Base-by-base conservation (phyloP, 352 stramenopile species). In the Phytophthora aleatoria region DNA sequence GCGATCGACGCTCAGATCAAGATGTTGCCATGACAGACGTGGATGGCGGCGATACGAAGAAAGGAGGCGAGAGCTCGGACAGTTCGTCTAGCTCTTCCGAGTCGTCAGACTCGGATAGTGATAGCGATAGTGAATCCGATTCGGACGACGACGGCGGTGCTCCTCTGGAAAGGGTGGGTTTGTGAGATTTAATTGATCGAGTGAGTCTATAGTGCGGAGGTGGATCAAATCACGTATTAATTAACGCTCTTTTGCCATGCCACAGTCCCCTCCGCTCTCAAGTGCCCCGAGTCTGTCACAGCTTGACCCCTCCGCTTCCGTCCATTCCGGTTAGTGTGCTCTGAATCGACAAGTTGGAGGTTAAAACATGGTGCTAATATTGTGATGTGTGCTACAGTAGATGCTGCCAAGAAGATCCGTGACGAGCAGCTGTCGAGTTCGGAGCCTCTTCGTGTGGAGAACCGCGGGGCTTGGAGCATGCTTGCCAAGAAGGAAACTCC, bases 101-200 rank as follows among this genome's bases (percentile, higher is more conserved):
- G 61, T 92, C 81, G 15, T 89, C 78, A 15, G 85, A 95, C 59
- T 96, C 87, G 48, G 87, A 94, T 65, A 93, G 79, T 69, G 84
- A 92, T 67, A 93, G 85, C 76, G 85, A 93, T 69, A 94, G 85
- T 79, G 85, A 94, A 31, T 92, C 81, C 31, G 87, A 95, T 61
- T 96, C 85, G 33, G 83, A 94, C 44, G 88, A 94, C 44, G 87
- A 89, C 35, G 72, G 68, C 43, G 83, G 71, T 44, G 78, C 73
- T 77, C 85, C 84, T 84, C 74, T 96, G 27, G 75, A 96, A 86
- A 83, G 84, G 85, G 86, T 93, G 76, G 75, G 83, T 93, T 82
- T 86, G 62, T 83, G 64, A 80, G 50, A 73, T 83, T 49, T 85
- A 83, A 71, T 76, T 77, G 61, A 74, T 51, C 43, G 58, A 77